phyloP scores from a whole-genome alignment of 1,139 yeast species.

The Saccharomyces hybrid region DNA sequence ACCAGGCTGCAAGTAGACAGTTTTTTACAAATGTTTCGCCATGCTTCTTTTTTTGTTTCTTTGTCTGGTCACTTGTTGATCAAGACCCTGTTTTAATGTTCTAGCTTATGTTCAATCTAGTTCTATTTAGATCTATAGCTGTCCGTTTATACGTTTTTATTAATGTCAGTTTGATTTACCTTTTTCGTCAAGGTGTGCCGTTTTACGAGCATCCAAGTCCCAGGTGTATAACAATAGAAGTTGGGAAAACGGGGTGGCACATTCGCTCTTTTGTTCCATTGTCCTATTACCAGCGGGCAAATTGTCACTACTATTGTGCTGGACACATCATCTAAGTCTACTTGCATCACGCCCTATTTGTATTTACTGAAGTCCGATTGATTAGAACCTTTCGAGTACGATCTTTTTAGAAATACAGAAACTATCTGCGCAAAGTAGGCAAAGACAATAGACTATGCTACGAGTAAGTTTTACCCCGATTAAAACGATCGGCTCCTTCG shows the following conservation, averaged over 20 bases:
- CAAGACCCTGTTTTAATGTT: slow-evolving; percentile 25
- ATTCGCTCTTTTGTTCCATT: background rate
- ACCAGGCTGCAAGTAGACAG: background rate
- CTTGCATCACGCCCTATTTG: background rate
- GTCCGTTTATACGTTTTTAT: background rate
- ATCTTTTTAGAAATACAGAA: background rate
- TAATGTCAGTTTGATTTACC: background rate
- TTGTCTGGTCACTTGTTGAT: background rate
- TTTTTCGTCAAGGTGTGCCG: background rate
- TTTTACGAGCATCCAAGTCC: background rate
- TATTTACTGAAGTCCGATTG: background rate
- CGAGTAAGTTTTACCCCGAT: background rate
- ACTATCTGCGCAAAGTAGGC: background rate
- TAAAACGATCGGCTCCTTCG: background rate
- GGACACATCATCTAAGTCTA: background rate
- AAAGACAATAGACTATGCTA: background rate
- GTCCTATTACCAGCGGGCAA: background rate
- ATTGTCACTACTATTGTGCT: background rate
- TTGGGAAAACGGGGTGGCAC: background rate
- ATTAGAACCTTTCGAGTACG: background rate
- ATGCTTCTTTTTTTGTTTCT: background rate
- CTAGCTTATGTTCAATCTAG: background rate
- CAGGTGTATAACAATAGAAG: background rate
- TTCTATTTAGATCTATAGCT: background rate
- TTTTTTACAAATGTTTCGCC: background rate